phyloP scores from a whole-genome alignment of 208 protist species.

The Trichomonas tenax region DNA sequence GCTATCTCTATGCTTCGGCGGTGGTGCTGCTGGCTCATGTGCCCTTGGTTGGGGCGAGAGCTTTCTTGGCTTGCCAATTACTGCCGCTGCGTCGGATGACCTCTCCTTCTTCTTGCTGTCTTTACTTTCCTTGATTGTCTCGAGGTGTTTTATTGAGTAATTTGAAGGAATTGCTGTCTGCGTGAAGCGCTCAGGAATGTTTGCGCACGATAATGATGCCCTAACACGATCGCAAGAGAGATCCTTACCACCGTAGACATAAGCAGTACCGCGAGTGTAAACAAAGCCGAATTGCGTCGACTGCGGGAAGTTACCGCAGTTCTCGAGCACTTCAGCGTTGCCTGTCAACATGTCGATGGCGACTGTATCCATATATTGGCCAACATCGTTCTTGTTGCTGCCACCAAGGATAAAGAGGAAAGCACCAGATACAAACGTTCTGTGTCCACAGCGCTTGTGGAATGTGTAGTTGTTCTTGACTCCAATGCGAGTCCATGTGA shows the following conservation, averaged over 20 bases:
- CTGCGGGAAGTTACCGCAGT: not conserved
- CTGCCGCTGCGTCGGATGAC: too few species aligned
- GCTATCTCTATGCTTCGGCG: too few species aligned
- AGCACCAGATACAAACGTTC: not conserved
- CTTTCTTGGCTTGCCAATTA: too few species aligned
- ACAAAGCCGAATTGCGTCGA: not conserved
- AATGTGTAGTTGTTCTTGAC: not conserved
- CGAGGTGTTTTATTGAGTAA: too few species aligned
- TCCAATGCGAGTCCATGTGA: not conserved
- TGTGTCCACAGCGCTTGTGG: not conserved
- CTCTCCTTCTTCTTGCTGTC: too few species aligned
- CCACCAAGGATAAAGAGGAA: not conserved
- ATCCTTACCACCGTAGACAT: not conserved
- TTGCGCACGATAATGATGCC: not conserved
- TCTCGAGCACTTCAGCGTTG: not conserved
- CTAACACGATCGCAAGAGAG: not conserved
- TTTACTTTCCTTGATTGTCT: too few species aligned
- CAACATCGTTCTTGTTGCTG: not conserved
- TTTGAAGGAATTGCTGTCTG: too few species aligned
- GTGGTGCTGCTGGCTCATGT: too few species aligned
- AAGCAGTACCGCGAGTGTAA: not conserved
- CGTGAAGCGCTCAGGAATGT: not conserved
- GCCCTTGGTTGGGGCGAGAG: too few species aligned
- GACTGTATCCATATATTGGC: not conserved
- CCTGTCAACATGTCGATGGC: not conserved